Percentiles rank a stretch among this genome's conserved stretches.
Conservation (phyloP, 164 flowering plant species). For the Stephania cephalantha region DNA sequence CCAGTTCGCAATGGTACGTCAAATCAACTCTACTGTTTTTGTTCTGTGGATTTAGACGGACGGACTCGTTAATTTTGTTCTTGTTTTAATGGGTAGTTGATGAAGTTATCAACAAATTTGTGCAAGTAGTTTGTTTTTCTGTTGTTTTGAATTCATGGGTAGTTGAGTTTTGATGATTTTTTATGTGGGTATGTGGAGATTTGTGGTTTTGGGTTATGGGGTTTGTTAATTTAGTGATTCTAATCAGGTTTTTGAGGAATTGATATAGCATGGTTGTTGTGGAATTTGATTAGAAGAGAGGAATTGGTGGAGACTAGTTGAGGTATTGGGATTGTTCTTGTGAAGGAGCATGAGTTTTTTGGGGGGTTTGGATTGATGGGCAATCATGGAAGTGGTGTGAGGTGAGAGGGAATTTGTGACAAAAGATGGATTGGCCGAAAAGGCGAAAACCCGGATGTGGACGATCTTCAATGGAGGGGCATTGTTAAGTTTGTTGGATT, state of each 20-base stretch:
- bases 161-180: neutral
- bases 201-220: neutral
- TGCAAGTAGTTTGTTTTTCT: neutral
- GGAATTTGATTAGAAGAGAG: neutral
- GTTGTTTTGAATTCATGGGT: neutral
- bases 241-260: neutral
- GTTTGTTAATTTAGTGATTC: neutral
- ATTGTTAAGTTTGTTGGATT: neutral
- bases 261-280: neutral
- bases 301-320: neutral
- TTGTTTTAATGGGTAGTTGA: neutral
- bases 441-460: neutral
- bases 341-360: neutral
- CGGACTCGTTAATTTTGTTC: neutral
- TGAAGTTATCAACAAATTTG: neutral
- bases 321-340: neutral
- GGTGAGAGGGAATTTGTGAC: neutral
- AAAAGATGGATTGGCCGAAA: neutral
- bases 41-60: neutral
- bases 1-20: slow-evolving; percentile 7
- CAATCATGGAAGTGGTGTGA: neutral
- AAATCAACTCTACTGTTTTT: neutral
- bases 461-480: neutral
- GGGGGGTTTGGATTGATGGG: neutral
- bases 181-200: neutral